Evolutionary conservation across 1,139 yeast species (phyloP), one percentile per base, ranked within the genome.

Genomic region (Scheffersomyces segobiensis): DNA sequence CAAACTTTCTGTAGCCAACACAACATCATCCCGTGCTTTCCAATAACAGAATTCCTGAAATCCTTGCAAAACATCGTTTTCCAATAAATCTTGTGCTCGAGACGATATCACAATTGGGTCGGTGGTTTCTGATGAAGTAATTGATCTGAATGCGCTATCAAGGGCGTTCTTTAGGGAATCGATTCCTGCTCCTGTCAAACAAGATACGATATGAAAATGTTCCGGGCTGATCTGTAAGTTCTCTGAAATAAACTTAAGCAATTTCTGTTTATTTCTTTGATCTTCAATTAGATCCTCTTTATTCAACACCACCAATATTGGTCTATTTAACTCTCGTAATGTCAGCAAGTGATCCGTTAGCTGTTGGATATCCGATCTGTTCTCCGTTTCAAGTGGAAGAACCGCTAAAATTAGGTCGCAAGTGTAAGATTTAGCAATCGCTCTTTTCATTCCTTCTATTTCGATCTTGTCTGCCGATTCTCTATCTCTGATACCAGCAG

Each of bases 401-500:
- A 89, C 80, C 1, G 87, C 75, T 19, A 87, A 59, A 1, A 85
- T 86, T 53, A 91, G 67, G 68, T 91, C 95, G 52, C 92, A 83
- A n/a, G 75, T 74, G 12, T 74, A 66, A 0, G 91, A 81, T 62
- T 86, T 83, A 32, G 72, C 70, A 60, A 84, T 86, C 0, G 98
- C 97, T 56, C 96, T 78, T 60, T 81, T 81, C 7, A 96, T 93
- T 0, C 99, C 99, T 70, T 93, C 91, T 8, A 73, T 73, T 68
- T 95, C 99, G 54, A 95, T 90, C 8, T 70, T 67, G 60, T 87
- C 93, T 0, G 81, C 79, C 8, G 74, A 63, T 0, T 78, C 66
- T 7, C 65, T 58, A n/a, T 79, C 76, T 59, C 99, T 72, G 2
- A 95, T 84, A 0, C 99, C 99, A 0, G 99, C 99, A 0, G 99